Evolutionary conservation across 1,284 basidiomycete species (phyloP), one percentile per base, ranked within the genome.

Genomic region (Calocybe gambosa): DNA sequence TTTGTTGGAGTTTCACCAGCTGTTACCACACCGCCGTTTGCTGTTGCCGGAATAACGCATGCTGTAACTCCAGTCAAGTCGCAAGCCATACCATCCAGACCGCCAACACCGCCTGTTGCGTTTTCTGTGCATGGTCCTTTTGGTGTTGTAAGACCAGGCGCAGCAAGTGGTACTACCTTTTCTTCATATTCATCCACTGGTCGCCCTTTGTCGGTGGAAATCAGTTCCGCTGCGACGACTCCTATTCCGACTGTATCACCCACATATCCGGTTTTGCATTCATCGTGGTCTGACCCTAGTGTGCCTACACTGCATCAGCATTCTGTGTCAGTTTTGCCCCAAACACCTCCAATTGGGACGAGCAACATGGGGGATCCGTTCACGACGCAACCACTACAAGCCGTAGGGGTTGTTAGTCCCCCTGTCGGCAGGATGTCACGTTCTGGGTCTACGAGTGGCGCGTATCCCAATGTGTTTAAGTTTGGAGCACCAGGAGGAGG

Each of bases 381-480:
- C 23, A 49, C 55, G 7, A 55, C 55, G 29, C 43, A 50, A 36
- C 41, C 52, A 9, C 49, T 59, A 37, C 53, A 56, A 37, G 50
- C 49, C 8, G 20, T 21, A 18, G 29, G 29, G 18, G 45, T 58
- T 0, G 62, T 67, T 29, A 62, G 62, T 47, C 67, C 69, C 5
- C 66, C 74, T 18, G 64, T 75, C 42, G 77, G 75, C 31, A 73
- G 82, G 46, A 71, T 79, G 62, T 79, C 78, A 37, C 75, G 82
- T 41, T 85, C 83, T 19, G 75, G 78, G 29, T 85, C 83, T 10
- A 69, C 84, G 45, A 80, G 66, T 43, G 67, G 66, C 29, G 69
- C 72, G n/a, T 77, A 78, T 54, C 64, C 73, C 18, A 74, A 55
- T 47, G 43, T 58, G 1, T 69, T 52, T 50, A 44, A 50, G 47